Conservation (phyloP, 331 rosid species). For the Malus hybrid region DNA sequence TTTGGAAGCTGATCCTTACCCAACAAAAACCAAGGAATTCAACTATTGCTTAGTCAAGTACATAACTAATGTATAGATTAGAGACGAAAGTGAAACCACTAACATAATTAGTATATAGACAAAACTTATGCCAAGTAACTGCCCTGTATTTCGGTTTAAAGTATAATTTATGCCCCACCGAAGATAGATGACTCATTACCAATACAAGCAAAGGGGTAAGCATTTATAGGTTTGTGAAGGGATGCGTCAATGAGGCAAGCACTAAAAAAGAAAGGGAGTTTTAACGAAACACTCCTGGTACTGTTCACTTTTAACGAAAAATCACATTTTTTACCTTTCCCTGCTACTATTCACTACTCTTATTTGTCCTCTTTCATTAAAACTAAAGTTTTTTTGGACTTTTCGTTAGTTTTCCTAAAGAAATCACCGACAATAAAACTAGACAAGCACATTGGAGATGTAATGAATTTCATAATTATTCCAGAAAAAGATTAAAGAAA, state of each 20-base stretch:
- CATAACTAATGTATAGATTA: neutral
- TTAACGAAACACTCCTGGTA: too few relatives aligned
- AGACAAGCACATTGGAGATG: neutral
- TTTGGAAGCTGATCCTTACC: neutral
- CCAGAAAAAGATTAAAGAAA: neutral
- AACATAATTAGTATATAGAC: too few relatives aligned
- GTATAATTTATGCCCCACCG: neutral
- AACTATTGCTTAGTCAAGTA: neutral
- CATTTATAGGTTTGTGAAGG: too few relatives aligned
- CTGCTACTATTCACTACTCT: too few relatives aligned
- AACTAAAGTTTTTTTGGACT: too few relatives aligned
- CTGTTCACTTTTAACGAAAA: too few relatives aligned
- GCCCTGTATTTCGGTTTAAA: neutral
- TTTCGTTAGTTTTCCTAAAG: too few relatives aligned
- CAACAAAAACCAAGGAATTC: neutral
- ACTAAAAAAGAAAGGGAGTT: too few relatives aligned
- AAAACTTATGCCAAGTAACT: neutral
- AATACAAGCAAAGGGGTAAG: neutral
- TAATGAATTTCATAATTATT: neutral
- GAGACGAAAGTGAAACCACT: too few relatives aligned
- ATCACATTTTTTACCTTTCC: too few relatives aligned
- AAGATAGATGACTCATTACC: neutral
- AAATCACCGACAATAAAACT: neutral
- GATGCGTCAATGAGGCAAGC: too few relatives aligned
- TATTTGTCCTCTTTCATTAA: too few relatives aligned